Evolutionary conservation across 192 early-diverging fungal genomes (phyloP), one percentile per base, ranked within the genome.

Genomic region (Backusella australiensis): DNA sequence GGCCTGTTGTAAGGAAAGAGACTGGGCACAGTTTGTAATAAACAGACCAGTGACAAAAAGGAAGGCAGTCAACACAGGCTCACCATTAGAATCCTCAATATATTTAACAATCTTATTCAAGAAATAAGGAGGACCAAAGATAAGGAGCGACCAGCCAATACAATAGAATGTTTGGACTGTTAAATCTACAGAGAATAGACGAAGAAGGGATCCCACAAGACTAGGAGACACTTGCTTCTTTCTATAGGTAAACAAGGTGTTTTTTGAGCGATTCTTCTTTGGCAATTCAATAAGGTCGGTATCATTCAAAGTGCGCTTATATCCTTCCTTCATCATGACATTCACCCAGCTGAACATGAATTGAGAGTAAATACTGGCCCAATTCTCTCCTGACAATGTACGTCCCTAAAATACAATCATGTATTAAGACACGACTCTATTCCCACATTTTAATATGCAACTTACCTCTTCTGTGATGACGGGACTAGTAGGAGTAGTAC

Each of bases 31-130:
- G 4, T 77, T 80, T 6, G 84, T 83, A 36, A 90, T 36, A 53
- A 92, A 83, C 35, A 94, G 71, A 34, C 89, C 89, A 38, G 90
- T 81, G 0, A 89, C 90, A 63, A 88, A 91, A 35, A 89, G 69
- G 52, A 87, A 94, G 1, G 90, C 87, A 11, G 81, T 84, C 14
- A 75, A 69, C 7, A 23, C 39, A 0, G 39, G 63, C 15, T 67
- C 74, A 11, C 70, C 70, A 32, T 71, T 36, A 42, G 69, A n/a
- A 63, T 80, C 65, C 32, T 84, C 84, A 26, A 92, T 89, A n/a
- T 81, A 85, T 9, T 81, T 75, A 66, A 92, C 68, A 23, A 92
- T 86, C 34, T 82, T 83, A 76, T 89, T 83, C 56, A 92, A 73
- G 69, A 86, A 91, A 76, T 85, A 91, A 14, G 90, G 86, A 15